phyloP scores from a whole-genome alignment of 208 protist species.

The Naegleria gruberi region DNA sequence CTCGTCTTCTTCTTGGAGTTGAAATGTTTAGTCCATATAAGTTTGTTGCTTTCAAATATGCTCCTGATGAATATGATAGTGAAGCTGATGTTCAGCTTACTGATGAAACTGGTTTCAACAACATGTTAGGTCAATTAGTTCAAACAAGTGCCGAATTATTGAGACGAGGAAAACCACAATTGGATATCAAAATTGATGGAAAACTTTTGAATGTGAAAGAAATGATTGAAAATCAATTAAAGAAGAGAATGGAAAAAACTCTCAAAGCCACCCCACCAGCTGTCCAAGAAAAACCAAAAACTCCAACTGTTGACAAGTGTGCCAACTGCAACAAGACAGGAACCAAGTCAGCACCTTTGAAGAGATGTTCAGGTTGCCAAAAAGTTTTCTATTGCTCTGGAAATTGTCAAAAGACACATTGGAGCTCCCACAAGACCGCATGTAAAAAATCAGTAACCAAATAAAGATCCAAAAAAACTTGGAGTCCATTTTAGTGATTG shows the following conservation, averaged over 20 bases:
- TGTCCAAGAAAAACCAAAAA: neutral
- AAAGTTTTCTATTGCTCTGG: neutral
- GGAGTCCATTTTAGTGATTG: no score
- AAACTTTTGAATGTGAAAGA: neutral
- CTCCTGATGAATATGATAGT: neutral
- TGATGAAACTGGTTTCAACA: neutral
- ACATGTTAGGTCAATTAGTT: neutral
- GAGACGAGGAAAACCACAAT: neutral
- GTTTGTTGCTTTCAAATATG: neutral
- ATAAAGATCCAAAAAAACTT: no score
- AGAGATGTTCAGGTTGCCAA: neutral
- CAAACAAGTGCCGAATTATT: neutral
- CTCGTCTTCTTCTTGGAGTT: neutral
- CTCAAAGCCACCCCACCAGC: neutral
- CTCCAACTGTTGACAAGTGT: neutral
- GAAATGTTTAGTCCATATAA: neutral
- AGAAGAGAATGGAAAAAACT: neutral
- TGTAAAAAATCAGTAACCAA: no score
- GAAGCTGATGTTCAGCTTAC: neutral
- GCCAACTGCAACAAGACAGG: neutral
- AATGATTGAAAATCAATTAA: neutral
- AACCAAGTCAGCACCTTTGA: neutral
- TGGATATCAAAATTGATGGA: neutral
- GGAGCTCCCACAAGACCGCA: neutral
- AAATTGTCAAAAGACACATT: neutral